Evolutionary conservation across 2,329 filamentous ascomycete species (phyloP), one percentile per base, ranked within the genome.

Genomic region (Cladophialophora immunda): DNA sequence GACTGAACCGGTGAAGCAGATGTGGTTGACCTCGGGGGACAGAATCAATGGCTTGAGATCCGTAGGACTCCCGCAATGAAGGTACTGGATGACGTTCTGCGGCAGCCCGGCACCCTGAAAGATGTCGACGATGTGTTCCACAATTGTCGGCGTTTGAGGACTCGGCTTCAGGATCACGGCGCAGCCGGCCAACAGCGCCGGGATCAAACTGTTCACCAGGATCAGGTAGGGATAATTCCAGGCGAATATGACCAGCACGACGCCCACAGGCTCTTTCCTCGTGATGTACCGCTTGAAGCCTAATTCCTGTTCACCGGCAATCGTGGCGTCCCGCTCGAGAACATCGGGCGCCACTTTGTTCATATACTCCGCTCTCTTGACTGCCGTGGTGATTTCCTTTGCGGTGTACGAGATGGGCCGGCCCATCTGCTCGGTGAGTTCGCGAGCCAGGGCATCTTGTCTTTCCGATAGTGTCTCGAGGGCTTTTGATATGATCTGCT

Each of bases 161-260:
- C 93, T 97, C 25, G 94, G 94, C 82, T 98, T 98, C 65, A 98
- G 82, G 67, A 98, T 95, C 66, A 98, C 92, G 3, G 91, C 90
- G 81, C 97, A 97, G 50, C 94, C 94, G 32, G 92, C 89, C 45
- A 98, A 85, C 45, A 98, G 85, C n/a, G 94, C 94, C 19, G 94
- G 94, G 69, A 98, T 88, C 66, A 98, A 84, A 13, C 93, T 94
- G 83, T 98, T 98, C 76, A 97, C 88, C 32, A 97, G 87, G 72
- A 94, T 97, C 57, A 98, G 84, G 79, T 97, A 98, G 27, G 94
- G 94, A 76, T 98, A 98, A 81, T 98, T 98, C 94, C 94, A 98
- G 0, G 94, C 91, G 80, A 97, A 97, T 68, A 98, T 88, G 71
- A 97, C 86, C 66, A 98, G 85, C 17, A 95, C 91, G 11, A 93